phyloP scores from a whole-genome alignment of 257 asterid genomes.

The Nyctanthes arbortristis region DNA sequence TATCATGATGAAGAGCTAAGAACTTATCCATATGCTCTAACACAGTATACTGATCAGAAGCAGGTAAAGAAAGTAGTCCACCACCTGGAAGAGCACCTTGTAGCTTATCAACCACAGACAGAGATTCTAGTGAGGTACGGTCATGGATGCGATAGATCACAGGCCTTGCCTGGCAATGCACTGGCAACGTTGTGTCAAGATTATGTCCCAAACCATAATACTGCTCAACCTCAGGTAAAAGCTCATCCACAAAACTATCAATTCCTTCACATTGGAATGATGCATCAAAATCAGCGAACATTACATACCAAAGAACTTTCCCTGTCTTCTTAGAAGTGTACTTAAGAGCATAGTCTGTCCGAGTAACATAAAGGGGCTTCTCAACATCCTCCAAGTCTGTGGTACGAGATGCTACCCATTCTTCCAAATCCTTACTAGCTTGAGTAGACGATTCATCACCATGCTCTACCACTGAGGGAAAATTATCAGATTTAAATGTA shows the following conservation, averaged over 20 bases:
- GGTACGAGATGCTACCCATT: slow-evolving; percentile 48
- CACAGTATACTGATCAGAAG: slow-evolving; percentile 29
- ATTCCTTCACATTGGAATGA: slow-evolving; percentile 59
- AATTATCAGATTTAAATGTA: slow-evolving; percentile 54
- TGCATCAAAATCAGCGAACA: slow-evolving; percentile 74
- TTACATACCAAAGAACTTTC: slow-evolving; percentile 70
- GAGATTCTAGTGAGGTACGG: slow-evolving; percentile 52
- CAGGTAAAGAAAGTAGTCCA: slow-evolving; percentile 48
- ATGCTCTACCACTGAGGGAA: slow-evolving; percentile 36
- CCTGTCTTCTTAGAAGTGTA: slow-evolving; percentile 61
- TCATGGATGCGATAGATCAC: slow-evolving; percentile 63
- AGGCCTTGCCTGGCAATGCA: slow-evolving; percentile 53
- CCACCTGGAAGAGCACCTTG: slow-evolving; percentile 56
- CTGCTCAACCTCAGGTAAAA: slow-evolving; percentile 20
- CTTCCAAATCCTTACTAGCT: slow-evolving; percentile 42
- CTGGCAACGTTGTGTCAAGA: slow-evolving; percentile 33
- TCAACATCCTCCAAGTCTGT: slow-evolving; percentile 34
- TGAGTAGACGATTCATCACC: slow-evolving; percentile 51
- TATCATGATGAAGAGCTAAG: slow-evolving; percentile 31
- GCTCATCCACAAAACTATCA: slow-evolving; percentile 45
- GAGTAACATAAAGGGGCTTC: slow-evolving; percentile 64
- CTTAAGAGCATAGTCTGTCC: slow-evolving; percentile 74
- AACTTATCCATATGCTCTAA: slow-evolving; percentile 29
- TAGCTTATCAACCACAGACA: slow-evolving; percentile 37
- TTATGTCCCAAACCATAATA: slow-evolving; percentile 32